Evolutionary conservation across 495 filamentous ascomycete species (phyloP).

Genomic region (Thozetella sp.): DNA sequence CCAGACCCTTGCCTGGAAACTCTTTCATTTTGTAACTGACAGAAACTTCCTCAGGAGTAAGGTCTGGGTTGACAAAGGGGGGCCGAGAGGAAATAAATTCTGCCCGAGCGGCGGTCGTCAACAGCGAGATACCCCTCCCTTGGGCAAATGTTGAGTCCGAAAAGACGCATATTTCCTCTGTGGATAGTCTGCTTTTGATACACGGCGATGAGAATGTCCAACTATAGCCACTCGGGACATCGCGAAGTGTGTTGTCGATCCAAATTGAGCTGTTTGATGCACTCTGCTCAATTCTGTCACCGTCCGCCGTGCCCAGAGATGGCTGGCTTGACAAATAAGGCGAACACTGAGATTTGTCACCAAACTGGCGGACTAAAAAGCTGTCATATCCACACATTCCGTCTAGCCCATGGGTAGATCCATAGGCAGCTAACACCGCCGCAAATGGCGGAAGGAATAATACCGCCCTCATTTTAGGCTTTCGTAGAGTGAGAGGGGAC

Average conservation of each 20-base stretch:
- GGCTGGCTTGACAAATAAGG: neutral
- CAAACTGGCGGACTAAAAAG: neutral
- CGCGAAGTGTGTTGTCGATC: neutral
- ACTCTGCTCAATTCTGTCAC: neutral
- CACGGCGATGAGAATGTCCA: slow-evolving; percentile 31
- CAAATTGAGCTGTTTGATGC: neutral
- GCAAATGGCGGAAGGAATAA: neutral
- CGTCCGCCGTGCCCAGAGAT: neutral
- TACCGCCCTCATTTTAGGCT: neutral
- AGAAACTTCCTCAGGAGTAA: slow-evolving; percentile 8
- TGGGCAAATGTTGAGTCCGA: slow-evolving; percentile 27
- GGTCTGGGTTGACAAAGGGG: slow-evolving; percentile 21
- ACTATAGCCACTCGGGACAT: neutral
- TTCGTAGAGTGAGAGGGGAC: too few relatives aligned
- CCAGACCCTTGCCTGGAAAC: slow-evolving; percentile 35
- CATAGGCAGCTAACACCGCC: neutral
- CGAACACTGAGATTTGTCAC: neutral
- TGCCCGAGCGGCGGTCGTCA: slow-evolving; percentile 24
- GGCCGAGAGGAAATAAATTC: slow-evolving; percentile 17
- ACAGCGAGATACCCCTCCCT: slow-evolving; percentile 28
- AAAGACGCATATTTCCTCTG: slow-evolving; percentile 26
- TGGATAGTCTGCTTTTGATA: slow-evolving; percentile 13
- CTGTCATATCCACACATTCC: neutral
- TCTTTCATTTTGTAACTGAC: slow-evolving; percentile 23
- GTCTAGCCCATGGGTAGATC: neutral